Evolutionary conservation across 225 moss, liverwort and hornwort species (phyloP).

Genomic region (Thuidium tamariscinum): DNA sequence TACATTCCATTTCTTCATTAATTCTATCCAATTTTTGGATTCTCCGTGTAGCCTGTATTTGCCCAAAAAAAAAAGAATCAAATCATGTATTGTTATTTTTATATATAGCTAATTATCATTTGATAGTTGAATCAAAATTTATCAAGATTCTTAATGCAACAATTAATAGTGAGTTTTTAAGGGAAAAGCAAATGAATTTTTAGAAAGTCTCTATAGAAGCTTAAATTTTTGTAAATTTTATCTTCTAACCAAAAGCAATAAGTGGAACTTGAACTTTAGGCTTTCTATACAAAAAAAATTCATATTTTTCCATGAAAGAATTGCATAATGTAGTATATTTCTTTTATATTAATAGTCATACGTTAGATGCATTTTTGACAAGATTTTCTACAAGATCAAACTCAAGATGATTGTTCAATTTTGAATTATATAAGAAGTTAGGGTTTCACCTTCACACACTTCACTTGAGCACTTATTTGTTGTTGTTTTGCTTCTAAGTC

Average conservation of each 20-base stretch:
- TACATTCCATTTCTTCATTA: conserved; percentile 7
- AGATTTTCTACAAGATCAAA: background rate
- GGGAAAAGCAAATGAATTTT: background rate
- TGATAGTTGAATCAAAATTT: background rate
- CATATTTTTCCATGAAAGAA: background rate
- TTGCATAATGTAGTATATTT: background rate
- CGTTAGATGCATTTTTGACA: background rate
- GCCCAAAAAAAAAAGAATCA: background rate
- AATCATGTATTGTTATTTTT: background rate
- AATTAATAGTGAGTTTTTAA: background rate
- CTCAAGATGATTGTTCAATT: background rate
- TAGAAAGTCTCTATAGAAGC: background rate
- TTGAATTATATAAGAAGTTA: background rate
- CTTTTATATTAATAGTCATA: background rate
- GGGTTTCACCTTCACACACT: conserved; percentile 13
- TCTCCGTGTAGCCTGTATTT: background rate
- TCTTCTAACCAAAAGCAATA: background rate
- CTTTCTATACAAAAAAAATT: background rate
- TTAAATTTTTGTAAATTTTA: background rate
- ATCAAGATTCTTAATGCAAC: background rate
- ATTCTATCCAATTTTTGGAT: conserved; percentile 19
- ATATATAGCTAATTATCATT: background rate
- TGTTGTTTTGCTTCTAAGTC: conserved; percentile 1
- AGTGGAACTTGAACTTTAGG: too few relatives aligned
- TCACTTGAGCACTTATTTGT: conserved; percentile 2